phyloP scores from a whole-genome alignment of 1,284 basidiomycete species.

The Microbotryum scabiosae region DNA sequence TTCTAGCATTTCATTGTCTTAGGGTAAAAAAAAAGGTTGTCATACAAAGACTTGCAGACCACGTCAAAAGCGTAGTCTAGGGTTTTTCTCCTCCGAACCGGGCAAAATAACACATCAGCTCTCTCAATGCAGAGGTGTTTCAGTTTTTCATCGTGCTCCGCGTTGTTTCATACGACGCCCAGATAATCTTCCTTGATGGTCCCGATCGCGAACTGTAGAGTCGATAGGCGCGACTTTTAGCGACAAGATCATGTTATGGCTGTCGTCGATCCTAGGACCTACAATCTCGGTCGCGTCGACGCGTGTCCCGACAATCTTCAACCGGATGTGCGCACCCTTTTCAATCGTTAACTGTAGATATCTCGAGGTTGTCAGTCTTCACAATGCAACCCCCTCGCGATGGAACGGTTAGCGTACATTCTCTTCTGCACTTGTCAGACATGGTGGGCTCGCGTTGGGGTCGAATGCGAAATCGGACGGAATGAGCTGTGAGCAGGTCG shows the following conservation, averaged over 20 bases:
- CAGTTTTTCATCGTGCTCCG: too few species aligned
- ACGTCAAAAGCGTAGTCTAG: too few species aligned
- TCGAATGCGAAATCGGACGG: slow-evolving; percentile 88
- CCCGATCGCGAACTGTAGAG: slow-evolving; percentile 71
- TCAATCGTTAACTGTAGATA: slow-evolving; percentile 61
- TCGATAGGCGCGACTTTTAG: not conserved
- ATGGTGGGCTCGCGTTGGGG: slow-evolving; percentile 84
- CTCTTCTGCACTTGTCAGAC: slow-evolving; percentile 60
- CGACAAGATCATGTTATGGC: not conserved
- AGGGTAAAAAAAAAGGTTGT: too few species aligned
- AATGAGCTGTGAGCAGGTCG: slow-evolving; percentile 56
- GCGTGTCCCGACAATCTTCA: slow-evolving; percentile 94
- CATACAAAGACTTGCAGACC: too few species aligned
- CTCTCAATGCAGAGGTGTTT: too few species aligned
- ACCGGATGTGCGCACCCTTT: slow-evolving; percentile 80
- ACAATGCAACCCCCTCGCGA: too few species aligned
- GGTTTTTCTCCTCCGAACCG: too few species aligned
- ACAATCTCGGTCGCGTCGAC: slow-evolving; percentile 97
- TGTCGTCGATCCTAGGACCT: slow-evolving; percentile 7
- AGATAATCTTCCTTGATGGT: slow-evolving; percentile 92
- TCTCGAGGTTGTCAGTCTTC: slow-evolving; percentile 4
- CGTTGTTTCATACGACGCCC: slow-evolving; percentile 44
- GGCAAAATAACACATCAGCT: too few species aligned
- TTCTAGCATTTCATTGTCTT: too few species aligned
- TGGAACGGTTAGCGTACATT: too few species aligned